phyloP scores from a whole-genome alignment of 805 yeast genomes.

The Teunomyces kruisii region DNA sequence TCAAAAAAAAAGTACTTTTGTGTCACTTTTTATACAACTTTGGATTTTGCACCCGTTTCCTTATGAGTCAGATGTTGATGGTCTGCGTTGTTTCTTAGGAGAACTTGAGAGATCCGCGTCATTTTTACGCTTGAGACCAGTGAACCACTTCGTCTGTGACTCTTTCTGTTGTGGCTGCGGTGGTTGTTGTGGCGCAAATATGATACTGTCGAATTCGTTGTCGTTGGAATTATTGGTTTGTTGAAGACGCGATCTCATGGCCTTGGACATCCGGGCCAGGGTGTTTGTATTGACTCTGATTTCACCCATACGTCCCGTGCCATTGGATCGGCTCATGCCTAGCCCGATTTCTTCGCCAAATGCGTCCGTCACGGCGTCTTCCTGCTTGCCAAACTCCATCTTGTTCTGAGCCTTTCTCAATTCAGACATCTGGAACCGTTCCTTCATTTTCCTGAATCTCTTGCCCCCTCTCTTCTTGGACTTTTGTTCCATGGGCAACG shows the following conservation, averaged over 20 bases:
- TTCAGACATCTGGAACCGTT: slow-evolving; percentile 78
- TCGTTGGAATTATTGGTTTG: slow-evolving; percentile 7
- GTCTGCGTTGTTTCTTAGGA: not conserved
- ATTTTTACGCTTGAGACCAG: slow-evolving; percentile 17
- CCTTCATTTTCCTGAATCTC: slow-evolving; percentile 74
- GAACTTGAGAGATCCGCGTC: not conserved
- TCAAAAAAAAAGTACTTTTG: slow-evolving; percentile 12
- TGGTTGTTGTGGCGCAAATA: slow-evolving; percentile 9
- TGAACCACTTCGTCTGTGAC: slow-evolving; percentile 16
- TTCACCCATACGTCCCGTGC: slow-evolving; percentile 21
- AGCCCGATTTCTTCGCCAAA: slow-evolving; percentile 82
- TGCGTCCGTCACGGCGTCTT: slow-evolving; percentile 57
- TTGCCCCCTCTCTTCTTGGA: slow-evolving; percentile 88
- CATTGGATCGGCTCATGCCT: slow-evolving; percentile 58
- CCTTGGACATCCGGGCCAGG: slow-evolving; percentile 59
- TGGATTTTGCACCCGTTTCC: slow-evolving; percentile 1
- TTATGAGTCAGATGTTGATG: not conserved
- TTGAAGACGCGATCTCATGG: slow-evolving; percentile 51
- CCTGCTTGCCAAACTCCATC: slow-evolving; percentile 78
- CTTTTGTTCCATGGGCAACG: slow-evolving; percentile 70
- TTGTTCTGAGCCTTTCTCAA: slow-evolving; percentile 80
- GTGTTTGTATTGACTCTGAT: slow-evolving; percentile 45
- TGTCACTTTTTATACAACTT: slow-evolving; percentile 4
- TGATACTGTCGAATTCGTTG: slow-evolving; percentile 16
- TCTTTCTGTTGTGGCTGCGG: not conserved